Evolutionary conservation across 129 eudicot genomes (phyloP).

Genomic region (Flaveria brownii): DNA sequence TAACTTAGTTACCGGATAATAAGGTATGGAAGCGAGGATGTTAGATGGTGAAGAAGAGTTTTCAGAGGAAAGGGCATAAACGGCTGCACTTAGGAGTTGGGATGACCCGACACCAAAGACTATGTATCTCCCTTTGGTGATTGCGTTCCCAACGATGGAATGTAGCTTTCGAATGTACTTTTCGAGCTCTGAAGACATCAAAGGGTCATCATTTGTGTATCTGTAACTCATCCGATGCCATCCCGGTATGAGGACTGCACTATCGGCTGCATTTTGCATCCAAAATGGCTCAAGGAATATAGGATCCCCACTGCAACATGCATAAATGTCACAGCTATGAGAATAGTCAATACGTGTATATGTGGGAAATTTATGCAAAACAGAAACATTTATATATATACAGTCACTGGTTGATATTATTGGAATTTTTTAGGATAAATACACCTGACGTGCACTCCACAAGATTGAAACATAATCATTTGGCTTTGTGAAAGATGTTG

Average conservation of each 20-base stretch:
- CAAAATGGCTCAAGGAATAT: conserved; percentile 79
- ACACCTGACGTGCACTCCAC: no score
- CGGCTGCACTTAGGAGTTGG: conserved; percentile 68
- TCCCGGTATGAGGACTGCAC: conserved; percentile 63
- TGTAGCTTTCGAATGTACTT: conserved; percentile 56
- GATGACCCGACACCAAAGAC: conserved; percentile 64
- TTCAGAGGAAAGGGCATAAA: conserved; percentile 56
- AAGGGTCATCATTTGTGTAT: conserved; percentile 16
- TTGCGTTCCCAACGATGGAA: conserved; percentile 54
- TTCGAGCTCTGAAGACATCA: conserved; percentile 48
- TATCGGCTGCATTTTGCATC: conserved; percentile 59
- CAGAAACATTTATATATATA: no score
- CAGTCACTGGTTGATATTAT: no score
- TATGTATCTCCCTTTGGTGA: conserved; percentile 50
- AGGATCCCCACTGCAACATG: conserved; percentile 71
- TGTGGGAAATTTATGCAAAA: no score
- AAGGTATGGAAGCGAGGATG: conserved; percentile 56
- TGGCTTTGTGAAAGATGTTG: no score
- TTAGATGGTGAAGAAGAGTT: conserved; percentile 47
- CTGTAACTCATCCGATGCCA: conserved; percentile 85
- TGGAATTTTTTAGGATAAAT: no score
- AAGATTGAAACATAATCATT: no score
- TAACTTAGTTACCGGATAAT: conserved; percentile 50
- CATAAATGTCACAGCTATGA: not conserved
- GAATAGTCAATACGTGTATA: not conserved